These are phyloP conservation scores for Nelumbo lutea DNA, from an alignment of 164 flowering plant genomes.

Conservation along the genomic window DNA sequence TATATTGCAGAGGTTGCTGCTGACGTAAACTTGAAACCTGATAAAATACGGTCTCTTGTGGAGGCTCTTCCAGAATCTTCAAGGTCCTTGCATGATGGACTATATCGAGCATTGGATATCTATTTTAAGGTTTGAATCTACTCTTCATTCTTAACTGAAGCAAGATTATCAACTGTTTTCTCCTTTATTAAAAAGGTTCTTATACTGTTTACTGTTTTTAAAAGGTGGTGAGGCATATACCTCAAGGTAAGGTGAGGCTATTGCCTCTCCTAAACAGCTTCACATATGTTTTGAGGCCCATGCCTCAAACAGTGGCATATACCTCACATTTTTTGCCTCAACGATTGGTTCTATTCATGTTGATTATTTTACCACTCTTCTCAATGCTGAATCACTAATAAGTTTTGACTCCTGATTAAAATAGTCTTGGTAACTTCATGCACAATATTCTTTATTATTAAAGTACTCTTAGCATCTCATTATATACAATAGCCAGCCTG, in stretches of 20 bases:
- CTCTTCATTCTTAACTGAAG: neutral
- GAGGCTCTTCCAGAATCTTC: conserved; percentile 81
- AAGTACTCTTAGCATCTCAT: neutral
- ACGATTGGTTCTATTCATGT: neutral
- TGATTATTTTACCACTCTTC: neutral
- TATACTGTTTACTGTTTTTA: too few relatives aligned
- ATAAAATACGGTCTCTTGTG: conserved; percentile 63
- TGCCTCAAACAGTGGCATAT: too few relatives aligned
- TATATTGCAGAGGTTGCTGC: conserved; percentile 92
- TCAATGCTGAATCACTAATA: neutral
- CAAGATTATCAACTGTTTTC: neutral
- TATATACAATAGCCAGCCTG: neutral
- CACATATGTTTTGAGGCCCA: too few relatives aligned
- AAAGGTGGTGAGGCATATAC: too few relatives aligned
- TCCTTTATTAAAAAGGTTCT: too few relatives aligned
- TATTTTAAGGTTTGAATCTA: conserved; percentile 70
- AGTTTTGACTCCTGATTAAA: neutral
- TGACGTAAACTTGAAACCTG: conserved; percentile 83
- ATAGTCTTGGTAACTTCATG: neutral
- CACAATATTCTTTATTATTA: too few relatives aligned
- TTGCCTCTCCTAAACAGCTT: too few relatives aligned
- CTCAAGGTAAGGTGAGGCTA: too few relatives aligned
- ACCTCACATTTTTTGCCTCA: too few relatives aligned
- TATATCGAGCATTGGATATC: conserved; percentile 86
- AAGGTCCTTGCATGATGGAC: conserved; percentile 83